Conservation (phyloP, 2,329 filamentous ascomycete species). For the Fusarium gaditjirri region DNA sequence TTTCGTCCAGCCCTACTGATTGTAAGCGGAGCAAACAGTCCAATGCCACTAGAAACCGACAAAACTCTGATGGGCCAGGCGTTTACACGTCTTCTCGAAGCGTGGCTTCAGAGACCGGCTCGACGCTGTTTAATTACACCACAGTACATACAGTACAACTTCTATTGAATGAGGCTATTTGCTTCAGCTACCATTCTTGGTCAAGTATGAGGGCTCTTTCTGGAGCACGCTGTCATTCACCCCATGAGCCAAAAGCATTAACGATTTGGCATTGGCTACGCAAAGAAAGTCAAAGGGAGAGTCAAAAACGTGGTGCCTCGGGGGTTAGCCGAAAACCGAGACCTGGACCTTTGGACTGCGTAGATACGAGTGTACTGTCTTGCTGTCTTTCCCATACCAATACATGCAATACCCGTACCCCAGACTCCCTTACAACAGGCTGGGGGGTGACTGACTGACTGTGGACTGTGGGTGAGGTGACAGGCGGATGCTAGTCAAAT, state of each 20-base stretch:
- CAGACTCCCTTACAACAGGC: slow-evolving; percentile 16
- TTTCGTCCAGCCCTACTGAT: slow-evolving; percentile 5
- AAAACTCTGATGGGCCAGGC: neutral
- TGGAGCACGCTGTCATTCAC: neutral
- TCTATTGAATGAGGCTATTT: neutral
- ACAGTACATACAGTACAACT: neutral
- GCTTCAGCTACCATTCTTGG: neutral
- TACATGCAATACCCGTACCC: slow-evolving; percentile 22
- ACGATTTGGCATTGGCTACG: neutral
- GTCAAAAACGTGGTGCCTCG: slow-evolving; percentile 19
- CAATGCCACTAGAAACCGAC: neutral
- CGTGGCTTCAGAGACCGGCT: neutral
- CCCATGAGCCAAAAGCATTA: slow-evolving; percentile 14
- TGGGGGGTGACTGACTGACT: slow-evolving; percentile 3
- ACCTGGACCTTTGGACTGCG: neutral
- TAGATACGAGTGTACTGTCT: neutral
- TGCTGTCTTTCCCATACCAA: neutral
- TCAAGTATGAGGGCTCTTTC: neutral
- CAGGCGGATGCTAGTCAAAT: slow-evolving; percentile 16
- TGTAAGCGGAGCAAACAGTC: slow-evolving; percentile 22
- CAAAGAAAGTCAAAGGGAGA: neutral
- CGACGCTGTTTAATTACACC: neutral
- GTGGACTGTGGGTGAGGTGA: slow-evolving; percentile 24
- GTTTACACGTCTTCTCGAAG: slow-evolving; percentile 3
- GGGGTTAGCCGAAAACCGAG: slow-evolving; percentile 40